Base-by-base conservation (phyloP, 177 flowering plant genomes). In the Vitis hybrid region DNA sequence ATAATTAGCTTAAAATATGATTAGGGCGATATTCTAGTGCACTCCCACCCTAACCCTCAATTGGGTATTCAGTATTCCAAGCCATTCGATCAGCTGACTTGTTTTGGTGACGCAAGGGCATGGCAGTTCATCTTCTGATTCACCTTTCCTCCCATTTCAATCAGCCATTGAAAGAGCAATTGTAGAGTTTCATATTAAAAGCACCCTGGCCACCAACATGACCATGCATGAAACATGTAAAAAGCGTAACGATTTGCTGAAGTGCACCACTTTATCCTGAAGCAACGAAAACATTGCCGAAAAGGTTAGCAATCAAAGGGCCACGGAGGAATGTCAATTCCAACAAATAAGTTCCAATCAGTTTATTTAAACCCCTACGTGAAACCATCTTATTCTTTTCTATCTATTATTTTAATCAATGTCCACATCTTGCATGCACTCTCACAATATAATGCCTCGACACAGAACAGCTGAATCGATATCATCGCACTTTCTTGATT, bases 401-500 rank as follows among this genome's bases (percentile, higher is more conserved):
- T 7, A 12, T 53, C 22, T 19, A 52, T 68, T 67, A 55, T 51
- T 62, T 48, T 55, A 26, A 26, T 26, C 29, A 26, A 26, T 26
- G 29, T 26, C 29, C 29, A 26, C 45, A 45, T 5, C 26, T 26
- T 2, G 57, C 48, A 57, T 48, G 62, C 49, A 56, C 55, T 2
- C 18, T 66, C 55, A 20, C 65, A 62, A 71, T 59, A 67, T 65
- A 2, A 31, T 58, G 29, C 39, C 20, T 60, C 48, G 52, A 51
- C 69, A 58, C 29, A 12, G 59, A 53, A 58, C 51, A 57, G 20
- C 18, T 76, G 10, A 20, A 64, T 76, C 65, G 74, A 59, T 68
- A 72, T 68, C 64, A 64, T 69, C 72, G 18, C 39, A 22, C 64
- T 55, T 50, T 55, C 62, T 62, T 71, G 66, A 68, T 75, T 33